Evolutionary conservation across 495 filamentous ascomycete genomes (phyloP), one percentile per base, ranked within the genome.

Genomic region (Tuber borchii): DNA sequence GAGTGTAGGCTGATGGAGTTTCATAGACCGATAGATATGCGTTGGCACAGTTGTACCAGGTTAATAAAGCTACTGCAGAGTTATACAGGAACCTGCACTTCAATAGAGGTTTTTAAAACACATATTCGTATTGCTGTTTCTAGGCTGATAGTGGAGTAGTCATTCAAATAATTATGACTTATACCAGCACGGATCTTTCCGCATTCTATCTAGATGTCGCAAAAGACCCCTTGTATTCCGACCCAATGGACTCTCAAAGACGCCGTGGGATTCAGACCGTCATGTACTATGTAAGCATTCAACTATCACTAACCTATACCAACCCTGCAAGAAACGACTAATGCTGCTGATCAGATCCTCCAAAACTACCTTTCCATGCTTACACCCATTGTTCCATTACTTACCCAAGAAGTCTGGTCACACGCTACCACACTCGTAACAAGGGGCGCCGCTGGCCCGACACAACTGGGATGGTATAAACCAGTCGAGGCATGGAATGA

Each of bases 151-250:
- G 2, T 34, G 26, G 44, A 61, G 9, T 26, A 79, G 78, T 69
- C 51, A 86, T 92, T 14, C 88, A 86, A 73, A 84, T 86, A 9
- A 86, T 98, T 78, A 94, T 93, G 83, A 87, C 86, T 75, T 98
- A 94, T 90, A 85, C 96, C 76, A 90, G 89, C 75, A 88, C 86
- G 31, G 91, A 97, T 77, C 88, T 99, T 39, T 97, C 94, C 0
- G 89, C 95, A 0, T 97, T 97, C 82, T 98, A 98, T 85, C 89
- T 98, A 72, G 95, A 98, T 83, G 88, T 91, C 0, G 86, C 94
- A 82, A 99, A 98, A 84, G 95, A 99, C 82, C 86, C 92, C 42
- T 84, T 97, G 6, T 98, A 98, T 85, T 93, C 93, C 43, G 91
- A 91, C 37, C 88, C 88, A 74, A 88, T 88, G 65, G 86, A 87